Conservation (phyloP, 495 filamentous ascomycete genomes). For the Barbatosphaeria neglecta region DNA sequence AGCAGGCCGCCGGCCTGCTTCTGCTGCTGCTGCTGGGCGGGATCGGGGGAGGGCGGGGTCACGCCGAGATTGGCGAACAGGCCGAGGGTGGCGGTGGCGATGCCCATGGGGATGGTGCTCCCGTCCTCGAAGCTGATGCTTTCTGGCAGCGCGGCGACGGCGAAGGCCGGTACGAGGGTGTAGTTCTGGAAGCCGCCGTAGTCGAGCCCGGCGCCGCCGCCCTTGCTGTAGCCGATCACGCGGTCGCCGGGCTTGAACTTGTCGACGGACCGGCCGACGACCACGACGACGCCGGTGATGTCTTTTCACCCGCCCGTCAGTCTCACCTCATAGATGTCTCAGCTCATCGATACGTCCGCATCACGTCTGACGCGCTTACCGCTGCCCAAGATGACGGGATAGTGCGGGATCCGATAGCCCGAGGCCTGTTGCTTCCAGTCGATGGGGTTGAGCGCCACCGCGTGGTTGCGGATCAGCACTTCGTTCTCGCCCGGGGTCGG, state of each 20-base stretch:
- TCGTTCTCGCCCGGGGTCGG: constrained; percentile 20
- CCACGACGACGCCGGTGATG: constrained; percentile 39
- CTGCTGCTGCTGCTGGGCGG: not conserved
- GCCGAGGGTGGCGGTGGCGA: constrained; percentile 20
- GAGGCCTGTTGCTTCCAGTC: constrained; percentile 34
- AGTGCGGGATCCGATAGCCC: constrained; percentile 19
- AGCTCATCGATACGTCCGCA: no score
- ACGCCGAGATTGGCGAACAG: constrained; percentile 25
- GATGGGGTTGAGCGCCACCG: constrained; percentile 32
- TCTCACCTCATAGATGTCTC: no score
- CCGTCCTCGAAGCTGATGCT: constrained; percentile 22
- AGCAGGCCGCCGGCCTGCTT: constrained; percentile 29
- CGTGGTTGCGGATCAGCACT: constrained; percentile 26
- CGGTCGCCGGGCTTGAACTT: constrained; percentile 36
- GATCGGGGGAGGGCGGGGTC: not conserved
- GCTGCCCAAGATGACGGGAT: constrained; percentile 38
- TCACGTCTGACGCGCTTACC: not conserved
- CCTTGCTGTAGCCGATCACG: constrained; percentile 17
- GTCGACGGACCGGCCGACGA: constrained; percentile 31
- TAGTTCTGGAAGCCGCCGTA: constrained; percentile 27
- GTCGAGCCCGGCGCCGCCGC: constrained; percentile 7
- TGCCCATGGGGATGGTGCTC: constrained; percentile 23
- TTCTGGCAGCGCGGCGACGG: constrained; percentile 18
- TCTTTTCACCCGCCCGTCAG: no score
- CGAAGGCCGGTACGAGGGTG: constrained; percentile 15